Evolutionary conservation across 2,329 filamentous ascomycete genomes (phyloP).

Genomic region (Sporothrix phasma): DNA sequence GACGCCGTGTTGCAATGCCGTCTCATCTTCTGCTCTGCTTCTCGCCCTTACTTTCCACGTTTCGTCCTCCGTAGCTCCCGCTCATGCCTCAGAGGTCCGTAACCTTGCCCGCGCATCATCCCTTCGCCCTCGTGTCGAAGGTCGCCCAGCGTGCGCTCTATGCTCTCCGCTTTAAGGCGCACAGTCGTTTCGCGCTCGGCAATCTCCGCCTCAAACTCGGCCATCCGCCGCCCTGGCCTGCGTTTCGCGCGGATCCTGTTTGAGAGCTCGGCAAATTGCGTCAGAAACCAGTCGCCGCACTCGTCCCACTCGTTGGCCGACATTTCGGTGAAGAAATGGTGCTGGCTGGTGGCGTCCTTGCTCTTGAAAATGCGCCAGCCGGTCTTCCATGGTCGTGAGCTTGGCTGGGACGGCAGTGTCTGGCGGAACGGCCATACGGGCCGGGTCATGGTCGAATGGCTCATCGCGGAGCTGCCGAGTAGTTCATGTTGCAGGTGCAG

Average conservation of each 20-base stretch:
- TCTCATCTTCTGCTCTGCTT: not conserved
- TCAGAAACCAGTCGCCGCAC: slow-evolving; percentile 50
- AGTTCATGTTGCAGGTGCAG: slow-evolving; percentile 47
- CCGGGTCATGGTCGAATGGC: slow-evolving; percentile 48
- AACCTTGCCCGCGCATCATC: slow-evolving; percentile 41
- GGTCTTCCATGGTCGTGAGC: slow-evolving; percentile 36
- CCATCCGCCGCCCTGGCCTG: slow-evolving; percentile 40
- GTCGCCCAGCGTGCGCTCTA: slow-evolving; percentile 44
- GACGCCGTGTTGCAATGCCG: not conserved
- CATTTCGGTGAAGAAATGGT: slow-evolving; percentile 43
- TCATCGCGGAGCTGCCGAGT: slow-evolving; percentile 39
- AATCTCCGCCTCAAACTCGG: slow-evolving; percentile 46
- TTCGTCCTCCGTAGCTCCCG: not conserved
- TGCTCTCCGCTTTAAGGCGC: slow-evolving; percentile 41
- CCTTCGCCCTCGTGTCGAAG: slow-evolving; percentile 47
- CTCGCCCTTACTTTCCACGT: not conserved
- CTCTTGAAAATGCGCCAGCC: slow-evolving; percentile 41
- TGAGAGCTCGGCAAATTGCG: slow-evolving; percentile 42
- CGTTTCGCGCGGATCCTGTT: slow-evolving; percentile 36
- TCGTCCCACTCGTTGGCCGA: slow-evolving; percentile 48
- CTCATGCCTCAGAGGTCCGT: slow-evolving; percentile 21
- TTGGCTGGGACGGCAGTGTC: slow-evolving; percentile 26
- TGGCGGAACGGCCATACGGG: slow-evolving; percentile 32
- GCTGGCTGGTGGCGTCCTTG: slow-evolving; percentile 33
- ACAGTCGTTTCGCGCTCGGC: slow-evolving; percentile 44